These are phyloP conservation scores for Penicillium sp. DNA, from an alignment of 2,329 filamentous ascomycete genomes.

Conservation along the genomic window DNA sequence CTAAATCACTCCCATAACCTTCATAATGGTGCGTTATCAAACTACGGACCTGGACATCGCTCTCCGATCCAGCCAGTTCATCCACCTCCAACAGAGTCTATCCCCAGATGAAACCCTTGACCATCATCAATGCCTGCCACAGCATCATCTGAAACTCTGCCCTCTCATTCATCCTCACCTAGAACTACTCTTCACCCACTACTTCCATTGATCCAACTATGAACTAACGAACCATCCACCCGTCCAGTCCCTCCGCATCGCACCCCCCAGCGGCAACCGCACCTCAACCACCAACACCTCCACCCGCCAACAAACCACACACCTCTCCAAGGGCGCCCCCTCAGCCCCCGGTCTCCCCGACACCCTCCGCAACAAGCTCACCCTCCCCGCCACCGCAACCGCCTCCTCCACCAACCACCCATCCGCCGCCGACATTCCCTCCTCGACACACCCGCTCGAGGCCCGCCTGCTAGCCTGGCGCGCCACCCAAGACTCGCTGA, in stretches of 20 bases:
- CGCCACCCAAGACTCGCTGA: slow-evolving; percentile 79
- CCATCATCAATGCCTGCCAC: neutral
- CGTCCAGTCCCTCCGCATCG: slow-evolving; percentile 83
- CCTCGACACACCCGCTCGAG: slow-evolving; percentile 85
- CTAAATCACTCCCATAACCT: slow-evolving; percentile 4
- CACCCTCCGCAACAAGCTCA: slow-evolving; percentile 82
- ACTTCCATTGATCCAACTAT: neutral
- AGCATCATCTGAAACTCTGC: neutral
- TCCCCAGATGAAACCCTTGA: slow-evolving; percentile 2
- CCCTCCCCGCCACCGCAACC: slow-evolving; percentile 58
- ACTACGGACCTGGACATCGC: slow-evolving; percentile 19
- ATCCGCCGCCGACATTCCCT: slow-evolving; percentile 42
- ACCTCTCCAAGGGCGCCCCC: slow-evolving; percentile 72
- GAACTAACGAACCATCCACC: slow-evolving; percentile 12
- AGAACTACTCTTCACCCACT: neutral
- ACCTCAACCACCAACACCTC: slow-evolving; percentile 66
- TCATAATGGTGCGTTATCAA: slow-evolving; percentile 37
- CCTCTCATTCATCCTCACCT: neutral
- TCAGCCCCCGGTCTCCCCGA: slow-evolving; percentile 93
- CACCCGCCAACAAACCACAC: slow-evolving; percentile 60
- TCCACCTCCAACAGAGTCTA: neutral
- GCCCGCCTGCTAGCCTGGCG: slow-evolving; percentile 87
- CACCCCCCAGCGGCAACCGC: slow-evolving; percentile 69
- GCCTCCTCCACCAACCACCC: slow-evolving; percentile 45
- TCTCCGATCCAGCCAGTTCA: slow-evolving; percentile 5